Evolutionary conservation across 2,329 filamentous ascomycete genomes (phyloP).

Genomic region (Teratosphaeria gauchensis): DNA sequence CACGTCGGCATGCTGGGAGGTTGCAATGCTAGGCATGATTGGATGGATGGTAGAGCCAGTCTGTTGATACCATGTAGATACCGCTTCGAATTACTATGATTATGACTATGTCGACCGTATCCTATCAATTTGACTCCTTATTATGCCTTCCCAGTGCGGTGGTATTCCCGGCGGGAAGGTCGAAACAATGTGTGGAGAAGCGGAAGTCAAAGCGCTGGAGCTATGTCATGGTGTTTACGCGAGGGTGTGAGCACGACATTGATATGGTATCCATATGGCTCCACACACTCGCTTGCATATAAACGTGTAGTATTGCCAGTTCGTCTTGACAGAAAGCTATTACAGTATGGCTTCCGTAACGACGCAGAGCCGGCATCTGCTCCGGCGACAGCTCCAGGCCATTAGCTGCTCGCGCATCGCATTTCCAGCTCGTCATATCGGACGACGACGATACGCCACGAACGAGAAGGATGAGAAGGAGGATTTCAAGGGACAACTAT

Average conservation of each 20-base stretch:
- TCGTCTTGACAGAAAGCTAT: background rate
- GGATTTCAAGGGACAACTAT: constrained; percentile 52
- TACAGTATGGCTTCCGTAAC: background rate
- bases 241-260: background rate
- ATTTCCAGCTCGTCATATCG: constrained; percentile 3
- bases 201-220: background rate
- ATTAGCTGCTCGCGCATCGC: background rate
- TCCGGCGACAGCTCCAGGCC: background rate
- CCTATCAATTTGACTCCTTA: background rate
- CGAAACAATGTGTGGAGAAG: background rate
- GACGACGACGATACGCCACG: constrained; percentile 28
- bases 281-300: background rate
- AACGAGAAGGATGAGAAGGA: constrained; percentile 27
- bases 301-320: background rate
- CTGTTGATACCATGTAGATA: background rate
- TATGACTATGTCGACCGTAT: background rate
- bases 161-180: background rate
- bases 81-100: background rate
- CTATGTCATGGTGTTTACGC: background rate
- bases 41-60: background rate
- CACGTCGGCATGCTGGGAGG: background rate
- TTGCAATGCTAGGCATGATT: background rate
- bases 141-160: background rate
- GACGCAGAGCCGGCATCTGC: background rate
- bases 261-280: background rate